Evolutionary conservation across 2,329 filamentous ascomycete genomes (phyloP), one percentile per base, ranked within the genome.

Genomic region (Diaporthe vaccinii): DNA sequence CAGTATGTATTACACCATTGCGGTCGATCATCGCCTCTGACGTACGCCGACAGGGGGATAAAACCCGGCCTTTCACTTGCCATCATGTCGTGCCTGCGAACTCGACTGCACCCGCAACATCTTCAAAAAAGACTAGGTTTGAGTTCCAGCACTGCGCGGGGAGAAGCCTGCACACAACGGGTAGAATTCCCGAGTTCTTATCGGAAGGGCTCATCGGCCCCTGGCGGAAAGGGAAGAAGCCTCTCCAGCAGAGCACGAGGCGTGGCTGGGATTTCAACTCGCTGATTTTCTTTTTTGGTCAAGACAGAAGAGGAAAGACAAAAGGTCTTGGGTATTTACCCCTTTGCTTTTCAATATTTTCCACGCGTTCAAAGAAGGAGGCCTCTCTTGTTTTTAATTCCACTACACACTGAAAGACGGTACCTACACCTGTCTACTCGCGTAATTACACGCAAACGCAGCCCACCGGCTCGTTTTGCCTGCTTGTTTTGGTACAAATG

Each of bases 1-100:
- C 62, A 67, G 28, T 22, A 44, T 67, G 44, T 17, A 15, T 67
- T 15, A 46, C 59, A 44, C 39, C 59, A 44, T 36, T 36, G 44
- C 10, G 28, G 44, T 39, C 62, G 31, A 68, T 68, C 44, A 20
- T 51, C 31, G 28, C 62, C 62, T 68, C 62, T 39, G 31, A 68
- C 28, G 62, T 67, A 67, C 62, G 28, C 17, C 44, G 17, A 67
- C 41, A 44, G 44, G 62, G 31, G 62, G 7, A 36, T 17, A 12
- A 51, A 39, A 51, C 44, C 31, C 46, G 22, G 20, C 49, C 61
- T 17, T 51, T 7, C 41, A 34, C 9, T 34, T 36, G 20, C 44
- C 28, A 51, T n/a, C 41, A 10, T 51, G 61, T 51, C 25, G 44
- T 49, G 44, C 59, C 39, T 28, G n/a, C 39, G 25, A 2, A 17